phyloP scores from a whole-genome alignment of 2,329 filamentous ascomycete species.

The Alternaria atra region DNA sequence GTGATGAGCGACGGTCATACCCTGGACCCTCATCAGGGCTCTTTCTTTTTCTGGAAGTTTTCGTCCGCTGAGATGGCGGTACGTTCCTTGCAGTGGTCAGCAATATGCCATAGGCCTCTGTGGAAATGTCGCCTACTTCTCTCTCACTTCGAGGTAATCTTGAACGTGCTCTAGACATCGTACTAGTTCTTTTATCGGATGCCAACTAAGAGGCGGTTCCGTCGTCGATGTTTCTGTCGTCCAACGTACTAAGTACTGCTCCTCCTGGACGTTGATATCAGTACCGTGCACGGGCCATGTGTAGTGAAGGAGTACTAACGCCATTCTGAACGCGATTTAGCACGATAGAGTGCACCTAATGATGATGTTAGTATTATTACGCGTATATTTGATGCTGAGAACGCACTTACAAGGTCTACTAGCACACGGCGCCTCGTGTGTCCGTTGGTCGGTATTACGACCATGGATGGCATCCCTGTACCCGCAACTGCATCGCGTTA shows the following conservation, averaged over 20 bases:
- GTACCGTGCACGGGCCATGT: conserved; percentile 27
- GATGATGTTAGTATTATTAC: background rate
- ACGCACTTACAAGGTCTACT: conserved; percentile 32
- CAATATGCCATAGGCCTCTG: background rate
- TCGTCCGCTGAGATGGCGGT: background rate
- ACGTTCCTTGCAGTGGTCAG: conserved; percentile 20
- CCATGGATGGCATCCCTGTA: conserved; percentile 38
- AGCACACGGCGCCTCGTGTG: conserved; percentile 30
- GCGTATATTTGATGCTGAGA: background rate
- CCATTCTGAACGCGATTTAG: conserved; percentile 37
- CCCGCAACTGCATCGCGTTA: conserved; percentile 12
- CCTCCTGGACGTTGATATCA: conserved; percentile 43
- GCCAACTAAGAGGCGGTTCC: conserved; percentile 54
- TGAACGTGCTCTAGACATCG: conserved; percentile 54
- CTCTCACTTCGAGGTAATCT: conserved; percentile 50
- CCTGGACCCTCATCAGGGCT: conserved; percentile 27
- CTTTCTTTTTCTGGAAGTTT: conserved; percentile 36
- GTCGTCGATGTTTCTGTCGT: conserved; percentile 17
- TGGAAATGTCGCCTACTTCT: conserved; percentile 28
- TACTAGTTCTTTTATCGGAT: conserved; percentile 52
- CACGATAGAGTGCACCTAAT: conserved; percentile 23
- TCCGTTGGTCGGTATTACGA: conserved; percentile 36
- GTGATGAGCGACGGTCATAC: conserved; percentile 32
- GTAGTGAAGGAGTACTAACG: conserved; percentile 25
- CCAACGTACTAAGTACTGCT: conserved; percentile 58